phyloP scores from a whole-genome alignment of 2,329 filamentous ascomycete species.

The Alternaria tenuissima region DNA sequence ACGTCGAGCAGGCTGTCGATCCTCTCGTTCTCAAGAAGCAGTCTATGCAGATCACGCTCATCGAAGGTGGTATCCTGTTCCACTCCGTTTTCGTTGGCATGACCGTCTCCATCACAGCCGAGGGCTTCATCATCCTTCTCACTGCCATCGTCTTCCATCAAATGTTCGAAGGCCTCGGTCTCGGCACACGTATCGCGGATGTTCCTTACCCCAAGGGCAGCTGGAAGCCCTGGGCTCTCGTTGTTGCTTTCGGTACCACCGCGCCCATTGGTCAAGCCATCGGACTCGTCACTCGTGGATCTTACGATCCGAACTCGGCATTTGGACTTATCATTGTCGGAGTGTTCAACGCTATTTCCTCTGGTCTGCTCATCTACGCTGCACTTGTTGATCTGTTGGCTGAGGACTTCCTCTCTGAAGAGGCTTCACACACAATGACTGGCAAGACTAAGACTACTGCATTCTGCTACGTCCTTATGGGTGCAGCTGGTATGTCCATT shows the following conservation, averaged over 20 bases:
- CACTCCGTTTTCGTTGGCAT: constrained; percentile 71
- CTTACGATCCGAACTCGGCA: constrained; percentile 69
- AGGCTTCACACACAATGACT: constrained; percentile 56
- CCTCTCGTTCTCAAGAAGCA: constrained; percentile 51
- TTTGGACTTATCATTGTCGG: constrained; percentile 71
- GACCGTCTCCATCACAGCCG: constrained; percentile 66
- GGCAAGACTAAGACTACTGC: constrained; percentile 63
- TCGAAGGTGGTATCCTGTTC: constrained; percentile 70
- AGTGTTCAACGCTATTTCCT: constrained; percentile 72
- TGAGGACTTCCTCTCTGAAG: constrained; percentile 69
- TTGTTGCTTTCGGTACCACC: constrained; percentile 69
- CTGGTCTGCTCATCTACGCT: constrained; percentile 67
- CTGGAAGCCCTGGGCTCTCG: constrained; percentile 67
- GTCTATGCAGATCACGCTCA: constrained; percentile 53
- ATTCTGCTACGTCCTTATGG: constrained; percentile 55
- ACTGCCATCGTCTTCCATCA: constrained; percentile 71
- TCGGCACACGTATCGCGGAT: constrained; percentile 66
- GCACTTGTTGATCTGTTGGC: constrained; percentile 70
- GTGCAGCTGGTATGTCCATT: constrained; percentile 48
- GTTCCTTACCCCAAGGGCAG: constrained; percentile 67
- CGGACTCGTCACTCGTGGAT: constrained; percentile 64
- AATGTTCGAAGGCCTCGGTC: constrained; percentile 69
- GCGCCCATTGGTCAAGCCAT: constrained; percentile 72
- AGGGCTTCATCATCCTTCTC: constrained; percentile 66
- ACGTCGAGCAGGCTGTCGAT: constrained; percentile 49